Percentiles rank a stretch among this genome's conserved stretches.
These are phyloP conservation scores for Simplicillium aogashimaense DNA, from an alignment of 2,329 filamentous ascomycete genomes.

Conservation along the genomic window DNA sequence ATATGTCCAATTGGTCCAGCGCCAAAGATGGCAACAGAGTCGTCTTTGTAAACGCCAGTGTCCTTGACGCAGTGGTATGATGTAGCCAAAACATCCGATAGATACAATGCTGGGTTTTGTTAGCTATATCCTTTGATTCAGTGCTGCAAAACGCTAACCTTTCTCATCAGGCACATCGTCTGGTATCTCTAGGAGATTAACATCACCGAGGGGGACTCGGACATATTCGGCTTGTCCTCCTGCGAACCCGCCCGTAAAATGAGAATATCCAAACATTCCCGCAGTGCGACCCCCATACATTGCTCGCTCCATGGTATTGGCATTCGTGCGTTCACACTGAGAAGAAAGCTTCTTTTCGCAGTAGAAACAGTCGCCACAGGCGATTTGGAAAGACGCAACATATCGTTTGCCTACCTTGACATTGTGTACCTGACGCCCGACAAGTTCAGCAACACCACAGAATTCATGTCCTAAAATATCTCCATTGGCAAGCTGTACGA, in stretches of 20 bases:
- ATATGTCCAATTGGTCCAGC: constrained; percentile 82
- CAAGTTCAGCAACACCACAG: constrained; percentile 42
- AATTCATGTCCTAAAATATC: constrained; percentile 61
- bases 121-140: constrained; percentile 6
- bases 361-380: constrained; percentile 62
- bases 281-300: constrained; percentile 74
- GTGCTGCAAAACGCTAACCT: constrained; percentile 22
- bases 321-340: constrained; percentile 71
- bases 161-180: constrained; percentile 78
- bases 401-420: constrained; percentile 57
- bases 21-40: constrained; percentile 77
- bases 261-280: constrained; percentile 64
- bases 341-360: constrained; percentile 71
- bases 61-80: constrained; percentile 77
- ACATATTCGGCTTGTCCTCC: constrained; percentile 85
- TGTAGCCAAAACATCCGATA: constrained; percentile 73
- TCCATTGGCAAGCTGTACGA: constrained; percentile 51
- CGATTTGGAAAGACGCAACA: constrained; percentile 81
- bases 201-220: constrained; percentile 68
- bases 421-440: constrained; percentile 44
- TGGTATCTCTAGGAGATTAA: constrained; percentile 72
- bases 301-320: constrained; percentile 57
- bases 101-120: constrained; percentile 42
- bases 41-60: constrained; percentile 67
- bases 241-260: constrained; percentile 79